Evolutionary conservation across 2,329 filamentous ascomycete species (phyloP).

Genomic region (Verticillium dahliae): DNA sequence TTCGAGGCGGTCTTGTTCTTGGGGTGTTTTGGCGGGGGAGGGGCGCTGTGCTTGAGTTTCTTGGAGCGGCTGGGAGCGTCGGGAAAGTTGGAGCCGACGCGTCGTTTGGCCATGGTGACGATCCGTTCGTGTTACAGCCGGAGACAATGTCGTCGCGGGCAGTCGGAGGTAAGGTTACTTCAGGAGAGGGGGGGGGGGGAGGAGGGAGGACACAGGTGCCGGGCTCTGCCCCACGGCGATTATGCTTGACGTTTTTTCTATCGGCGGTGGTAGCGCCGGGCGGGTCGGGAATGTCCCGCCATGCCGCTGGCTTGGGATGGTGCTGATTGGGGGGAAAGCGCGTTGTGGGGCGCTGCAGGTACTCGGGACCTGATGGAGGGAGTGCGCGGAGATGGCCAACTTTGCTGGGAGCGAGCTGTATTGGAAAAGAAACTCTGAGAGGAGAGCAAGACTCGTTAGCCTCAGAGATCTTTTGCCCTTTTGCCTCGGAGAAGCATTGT

Average conservation of each 20-base stretch:
- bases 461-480: no score
- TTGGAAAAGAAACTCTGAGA: no score
- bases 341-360: background rate
- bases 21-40: slow-evolving; percentile 3
- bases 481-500: no score
- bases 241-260: background rate
- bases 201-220: background rate
- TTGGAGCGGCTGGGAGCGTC: slow-evolving; percentile 10
- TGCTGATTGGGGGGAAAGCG: background rate
- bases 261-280: slow-evolving; percentile 2
- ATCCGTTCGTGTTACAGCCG: background rate
- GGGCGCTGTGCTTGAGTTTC: slow-evolving; percentile 6
- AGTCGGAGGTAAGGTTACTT: background rate
- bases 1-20: slow-evolving; percentile 10
- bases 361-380: background rate
- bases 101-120: slow-evolving; percentile 31
- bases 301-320: background rate
- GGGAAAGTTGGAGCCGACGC: slow-evolving; percentile 20
- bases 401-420: background rate
- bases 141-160: no score
- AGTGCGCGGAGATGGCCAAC: no score
- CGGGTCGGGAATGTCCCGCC: slow-evolving; percentile 3
- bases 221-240: background rate
- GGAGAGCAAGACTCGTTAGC: no score
- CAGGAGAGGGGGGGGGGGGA: no score